phyloP scores from a whole-genome alignment of 1,139 yeast genomes.

The Debaryomyces udenii region DNA sequence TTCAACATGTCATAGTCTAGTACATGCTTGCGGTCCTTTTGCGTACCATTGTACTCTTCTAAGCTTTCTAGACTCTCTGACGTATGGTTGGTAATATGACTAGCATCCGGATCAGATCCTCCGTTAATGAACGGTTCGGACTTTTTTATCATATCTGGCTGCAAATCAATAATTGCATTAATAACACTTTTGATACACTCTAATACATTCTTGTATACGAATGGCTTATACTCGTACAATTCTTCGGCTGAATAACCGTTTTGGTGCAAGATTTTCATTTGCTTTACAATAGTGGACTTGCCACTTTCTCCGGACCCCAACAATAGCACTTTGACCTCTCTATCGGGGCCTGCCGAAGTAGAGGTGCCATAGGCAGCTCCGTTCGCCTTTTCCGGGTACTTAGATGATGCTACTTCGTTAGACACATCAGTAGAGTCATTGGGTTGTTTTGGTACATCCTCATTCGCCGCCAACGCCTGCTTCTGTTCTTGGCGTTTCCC shows the following conservation, averaged over 20 bases:
- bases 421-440: conserved; percentile 25
- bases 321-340: conserved; percentile 63
- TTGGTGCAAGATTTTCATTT: conserved; percentile 72
- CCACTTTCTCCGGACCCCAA: conserved; percentile 84
- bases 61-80: conserved; percentile 10
- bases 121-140: conserved; percentile 8
- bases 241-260: conserved; percentile 70
- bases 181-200: conserved; percentile 68
- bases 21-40: conserved; percentile 22
- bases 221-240: conserved; percentile 64
- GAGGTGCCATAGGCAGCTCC: conserved; percentile 6
- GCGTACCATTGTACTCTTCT: conserved; percentile 16
- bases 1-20: conserved; percentile 48
- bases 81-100: conserved; percentile 7
- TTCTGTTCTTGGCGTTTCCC: conserved; percentile 16
- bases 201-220: conserved; percentile 66
- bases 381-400: conserved; percentile 4
- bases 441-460: conserved; percentile 14
- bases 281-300: conserved; percentile 75
- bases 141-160: conserved; percentile 50
- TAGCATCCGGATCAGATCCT: background rate
- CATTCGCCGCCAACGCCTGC: conserved; percentile 14
- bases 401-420: conserved; percentile 11
- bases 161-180: conserved; percentile 55
- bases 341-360: conserved; percentile 18